Percentiles rank a stretch among this genome's conserved stretches.
Evolutionary conservation across 306 rosid genomes (phyloP).

Genomic region (Carpinus fangiana): DNA sequence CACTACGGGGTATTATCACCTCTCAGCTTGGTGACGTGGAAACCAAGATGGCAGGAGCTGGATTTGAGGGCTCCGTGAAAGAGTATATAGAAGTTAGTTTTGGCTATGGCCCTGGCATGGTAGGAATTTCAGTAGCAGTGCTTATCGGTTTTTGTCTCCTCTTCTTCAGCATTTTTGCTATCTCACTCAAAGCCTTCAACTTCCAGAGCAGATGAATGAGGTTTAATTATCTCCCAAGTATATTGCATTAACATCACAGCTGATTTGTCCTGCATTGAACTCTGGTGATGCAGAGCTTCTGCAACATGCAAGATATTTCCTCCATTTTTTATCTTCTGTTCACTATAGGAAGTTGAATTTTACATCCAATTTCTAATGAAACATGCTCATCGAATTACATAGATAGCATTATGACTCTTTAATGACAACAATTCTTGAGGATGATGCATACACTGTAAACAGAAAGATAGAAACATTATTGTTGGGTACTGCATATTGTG

Average conservation of each 20-base stretch:
- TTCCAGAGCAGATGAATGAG: slow-evolving; percentile 68
- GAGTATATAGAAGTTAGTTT: slow-evolving; percentile 52
- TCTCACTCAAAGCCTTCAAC: slow-evolving; percentile 71
- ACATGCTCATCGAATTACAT: too few species aligned
- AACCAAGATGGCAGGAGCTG: slow-evolving; percentile 55
- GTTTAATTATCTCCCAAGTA: background rate
- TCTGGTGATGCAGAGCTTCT: background rate
- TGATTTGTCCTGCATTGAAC: background rate
- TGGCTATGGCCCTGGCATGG: slow-evolving; percentile 51
- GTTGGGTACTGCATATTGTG: too few species aligned
- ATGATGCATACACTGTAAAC: too few species aligned
- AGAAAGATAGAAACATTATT: too few species aligned
- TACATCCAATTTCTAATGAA: too few species aligned
- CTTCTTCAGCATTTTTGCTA: slow-evolving; percentile 67
- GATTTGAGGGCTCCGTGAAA: slow-evolving; percentile 72
- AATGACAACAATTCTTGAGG: too few species aligned
- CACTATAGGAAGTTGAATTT: background rate
- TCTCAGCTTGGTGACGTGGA: slow-evolving; percentile 94
- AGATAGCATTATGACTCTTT: too few species aligned
- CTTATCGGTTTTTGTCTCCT: slow-evolving; percentile 60
- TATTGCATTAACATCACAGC: background rate
- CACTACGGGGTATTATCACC: slow-evolving; percentile 72
- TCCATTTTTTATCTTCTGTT: background rate
- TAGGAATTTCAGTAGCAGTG: slow-evolving; percentile 58
- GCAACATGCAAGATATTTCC: background rate